Percentiles rank a stretch among this genome's conserved stretches.
Evolutionary conservation across 352 stramenopile genomes (phyloP).

Genomic region (Phytophthora melonis): DNA sequence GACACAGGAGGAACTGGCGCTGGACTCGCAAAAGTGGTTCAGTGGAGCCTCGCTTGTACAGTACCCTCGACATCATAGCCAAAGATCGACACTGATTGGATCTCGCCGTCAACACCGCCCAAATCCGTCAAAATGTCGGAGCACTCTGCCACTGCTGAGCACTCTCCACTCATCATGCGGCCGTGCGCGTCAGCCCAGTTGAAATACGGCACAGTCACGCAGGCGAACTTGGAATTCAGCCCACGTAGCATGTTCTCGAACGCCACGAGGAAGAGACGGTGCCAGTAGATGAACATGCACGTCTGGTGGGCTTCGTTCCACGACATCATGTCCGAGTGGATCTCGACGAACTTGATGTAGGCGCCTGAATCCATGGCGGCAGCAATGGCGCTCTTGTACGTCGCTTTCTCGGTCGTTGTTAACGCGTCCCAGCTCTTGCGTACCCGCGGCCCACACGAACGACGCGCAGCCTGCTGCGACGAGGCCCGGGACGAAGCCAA

Average conservation of each 20-base stretch:
- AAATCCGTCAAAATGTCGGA: conserved; percentile 42
- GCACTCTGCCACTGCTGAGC: conserved; percentile 48
- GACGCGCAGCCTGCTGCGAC: too few species aligned
- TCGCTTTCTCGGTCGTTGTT: neutral
- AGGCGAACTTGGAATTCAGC: too few species aligned
- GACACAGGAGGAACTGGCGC: neutral
- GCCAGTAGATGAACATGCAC: conserved; percentile 69
- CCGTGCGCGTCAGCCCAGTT: too few species aligned
- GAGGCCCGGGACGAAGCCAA: too few species aligned
- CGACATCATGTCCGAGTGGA: conserved; percentile 54
- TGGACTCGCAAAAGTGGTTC: conserved; percentile 57
- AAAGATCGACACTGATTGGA: conserved; percentile 45
- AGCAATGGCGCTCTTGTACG: conserved; percentile 49
- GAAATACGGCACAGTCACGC: too few species aligned
- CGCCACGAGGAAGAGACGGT: conserved; percentile 2
- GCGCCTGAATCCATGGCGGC: conserved; percentile 50
- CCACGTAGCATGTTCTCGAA: conserved; percentile 82
- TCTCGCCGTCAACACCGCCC: conserved; percentile 27
- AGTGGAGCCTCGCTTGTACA: conserved; percentile 43
- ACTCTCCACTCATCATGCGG: conserved; percentile 36
- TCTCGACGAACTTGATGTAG: conserved; percentile 61
- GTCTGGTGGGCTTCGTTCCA: conserved; percentile 43
- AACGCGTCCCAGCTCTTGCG: too few species aligned
- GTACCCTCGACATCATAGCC: conserved; percentile 17
- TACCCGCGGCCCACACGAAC: too few species aligned